Evolutionary conservation across 192 early-diverging fungal species (phyloP).

Genomic region (Entomortierella lignicola): DNA sequence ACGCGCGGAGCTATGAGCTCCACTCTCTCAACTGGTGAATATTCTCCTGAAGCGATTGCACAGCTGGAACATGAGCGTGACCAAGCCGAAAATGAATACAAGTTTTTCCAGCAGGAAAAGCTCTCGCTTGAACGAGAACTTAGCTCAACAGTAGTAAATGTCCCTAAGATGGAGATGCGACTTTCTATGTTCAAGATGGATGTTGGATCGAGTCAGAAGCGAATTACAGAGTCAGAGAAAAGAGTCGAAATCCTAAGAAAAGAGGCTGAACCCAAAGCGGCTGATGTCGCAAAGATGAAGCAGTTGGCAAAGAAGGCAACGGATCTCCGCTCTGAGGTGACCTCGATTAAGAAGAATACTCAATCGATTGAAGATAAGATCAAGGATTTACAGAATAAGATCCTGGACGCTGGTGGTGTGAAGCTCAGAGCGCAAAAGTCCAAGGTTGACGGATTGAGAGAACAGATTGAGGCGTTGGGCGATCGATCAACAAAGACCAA

Average conservation of each 20-base stretch:
- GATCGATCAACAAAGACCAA: constrained; percentile 79
- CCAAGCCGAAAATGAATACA: constrained; percentile 65
- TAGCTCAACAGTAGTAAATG: constrained; percentile 62
- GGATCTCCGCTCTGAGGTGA: constrained; percentile 57
- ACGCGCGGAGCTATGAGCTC: constrained; percentile 92
- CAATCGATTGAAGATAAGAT: constrained; percentile 82
- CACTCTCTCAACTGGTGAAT: constrained; percentile 68
- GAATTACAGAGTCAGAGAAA: constrained; percentile 75
- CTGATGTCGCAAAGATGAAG: constrained; percentile 64
- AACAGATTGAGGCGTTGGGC: constrained; percentile 77
- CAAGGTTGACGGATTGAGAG: constrained; percentile 81
- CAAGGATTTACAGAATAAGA: constrained; percentile 84
- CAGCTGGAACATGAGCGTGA: constrained; percentile 70
- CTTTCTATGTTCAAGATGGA: constrained; percentile 81
- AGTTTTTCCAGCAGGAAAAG: constrained; percentile 60
- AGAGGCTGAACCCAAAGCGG: constrained; percentile 61
- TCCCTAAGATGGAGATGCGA: constrained; percentile 69
- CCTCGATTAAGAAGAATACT: constrained; percentile 65
- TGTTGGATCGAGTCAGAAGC: constrained; percentile 70
- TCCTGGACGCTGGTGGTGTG: constrained; percentile 91
- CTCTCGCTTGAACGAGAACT: constrained; percentile 56
- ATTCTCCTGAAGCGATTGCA: constrained; percentile 64
- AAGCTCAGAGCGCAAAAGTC: constrained; percentile 87
- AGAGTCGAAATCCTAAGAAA: constrained; percentile 67
- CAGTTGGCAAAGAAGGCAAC: constrained; percentile 63